Evolutionary conservation across 768 basidiomycete species (phyloP), one percentile per base, ranked within the genome.

Genomic region (Pleurotus salmoneostramineus): DNA sequence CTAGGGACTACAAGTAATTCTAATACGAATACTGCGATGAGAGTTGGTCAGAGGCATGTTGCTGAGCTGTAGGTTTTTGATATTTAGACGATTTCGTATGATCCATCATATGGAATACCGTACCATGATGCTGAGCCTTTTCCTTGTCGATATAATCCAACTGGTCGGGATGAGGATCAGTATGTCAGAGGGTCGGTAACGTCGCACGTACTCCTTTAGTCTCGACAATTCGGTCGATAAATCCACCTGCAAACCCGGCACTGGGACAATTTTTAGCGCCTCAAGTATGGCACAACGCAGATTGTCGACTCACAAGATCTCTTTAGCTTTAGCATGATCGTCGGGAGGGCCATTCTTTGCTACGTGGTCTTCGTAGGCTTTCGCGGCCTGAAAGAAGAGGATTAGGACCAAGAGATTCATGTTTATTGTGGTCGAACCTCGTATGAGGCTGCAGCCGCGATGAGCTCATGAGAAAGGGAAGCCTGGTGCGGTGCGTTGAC

Each of bases 391-490:
- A n/a, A 33, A 33, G 43, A 11, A 45, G n/a, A 21, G 12, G 44
- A n/a, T 15, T 15, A 45, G 5, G 43, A 15, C 32, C 50, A 33
- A 43, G 37, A 7, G 8, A n/a, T 27, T 15, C n/a, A 32, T 1
- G 12, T 54, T 14, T 42, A 12, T 32, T 1, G 11, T n/a, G 36
- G 14, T 50, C 69, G 10, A 36, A 82, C 85, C 77, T 83, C 85
- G 69, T 77, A 89, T 32, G 84, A 69, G 5, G 87, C 87, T 46
- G 88, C 88, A 43, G 72, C 86, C 48, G 84, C 83, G 60, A 90
- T 77, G 44, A 89, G 67, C 70, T 90, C 83, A 67, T 90, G 88
- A 6, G 84, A 81, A 55, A 87, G 69, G 57, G 70, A 57, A 1
- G 86, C 81, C 71, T 85, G 71, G 74, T 87, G 86, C 7, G 75